A percentile compares a stretch with the other conserved stretches of the same genome.
These are phyloP conservation scores for Gryganskiella cystojenkinii DNA, from an alignment of 192 early-diverging fungal genomes.

Conservation along the genomic window DNA sequence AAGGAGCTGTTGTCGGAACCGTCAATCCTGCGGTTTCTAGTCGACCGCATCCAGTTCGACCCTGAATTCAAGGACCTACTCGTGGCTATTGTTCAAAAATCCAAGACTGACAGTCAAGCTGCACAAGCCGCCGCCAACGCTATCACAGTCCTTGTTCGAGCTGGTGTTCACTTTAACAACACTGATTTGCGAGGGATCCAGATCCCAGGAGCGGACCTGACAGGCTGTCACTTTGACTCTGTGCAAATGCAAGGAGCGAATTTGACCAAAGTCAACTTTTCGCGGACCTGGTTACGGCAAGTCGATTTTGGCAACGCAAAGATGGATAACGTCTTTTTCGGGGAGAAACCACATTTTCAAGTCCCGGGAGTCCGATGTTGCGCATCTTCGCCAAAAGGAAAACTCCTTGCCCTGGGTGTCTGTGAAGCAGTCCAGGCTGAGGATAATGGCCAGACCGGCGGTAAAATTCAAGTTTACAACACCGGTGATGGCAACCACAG, in stretches of 20 bases:
- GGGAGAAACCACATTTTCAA: not conserved
- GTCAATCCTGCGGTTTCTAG: too few species aligned
- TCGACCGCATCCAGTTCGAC: not conserved
- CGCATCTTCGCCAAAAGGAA: too few species aligned
- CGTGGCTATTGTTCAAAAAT: not conserved
- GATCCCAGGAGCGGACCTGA: not conserved
- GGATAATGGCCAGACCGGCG: too few species aligned
- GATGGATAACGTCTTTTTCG: not conserved
- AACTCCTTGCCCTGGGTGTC: too few species aligned
- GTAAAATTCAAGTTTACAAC: too few species aligned
- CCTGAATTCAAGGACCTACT: not conserved
- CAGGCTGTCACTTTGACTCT: not conserved
- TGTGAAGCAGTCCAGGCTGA: too few species aligned
- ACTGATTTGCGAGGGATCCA: not conserved
- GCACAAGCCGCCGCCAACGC: not conserved
- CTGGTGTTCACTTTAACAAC: not conserved
- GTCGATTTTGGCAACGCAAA: not conserved
- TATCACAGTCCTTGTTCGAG: not conserved
- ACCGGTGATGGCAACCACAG: too few species aligned
- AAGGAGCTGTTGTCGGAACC: too few species aligned
- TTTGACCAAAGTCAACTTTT: not conserved
- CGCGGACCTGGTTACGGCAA: not conserved
- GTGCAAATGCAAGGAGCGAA: not conserved
- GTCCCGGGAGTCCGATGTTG: too few species aligned
- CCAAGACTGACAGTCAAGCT: not conserved